Evolutionary conservation across 192 early-diverging fungal genomes (phyloP).

Genomic region (Linnemannia exigua): DNA sequence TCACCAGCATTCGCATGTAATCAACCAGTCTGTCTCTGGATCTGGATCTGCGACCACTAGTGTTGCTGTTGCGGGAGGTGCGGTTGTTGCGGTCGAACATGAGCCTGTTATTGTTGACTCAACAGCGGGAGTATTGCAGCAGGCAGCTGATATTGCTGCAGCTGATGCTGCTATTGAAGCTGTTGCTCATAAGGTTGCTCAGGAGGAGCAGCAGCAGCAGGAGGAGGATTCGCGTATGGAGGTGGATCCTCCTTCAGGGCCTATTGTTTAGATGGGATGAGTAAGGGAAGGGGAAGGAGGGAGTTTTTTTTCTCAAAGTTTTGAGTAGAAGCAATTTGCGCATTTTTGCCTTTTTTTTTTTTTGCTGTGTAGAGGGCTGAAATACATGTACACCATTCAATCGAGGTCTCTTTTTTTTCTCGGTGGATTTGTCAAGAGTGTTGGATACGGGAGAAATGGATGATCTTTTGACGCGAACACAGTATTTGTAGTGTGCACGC

Average conservation of each 20-base stretch:
- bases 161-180: neutral
- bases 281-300: neutral
- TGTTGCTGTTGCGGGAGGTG: neutral
- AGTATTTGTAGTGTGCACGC: too few species aligned
- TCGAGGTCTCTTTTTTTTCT: too few species aligned
- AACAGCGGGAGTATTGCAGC: neutral
- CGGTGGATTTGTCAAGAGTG: too few species aligned
- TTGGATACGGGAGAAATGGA: too few species aligned
- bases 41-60: neutral
- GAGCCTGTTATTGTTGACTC: neutral
- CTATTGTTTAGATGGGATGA: neutral
- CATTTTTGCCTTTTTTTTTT: too few species aligned
- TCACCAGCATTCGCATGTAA: neutral
- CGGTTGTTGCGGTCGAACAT: slow-evolving; percentile 10
- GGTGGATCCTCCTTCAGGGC: neutral
- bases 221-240: slow-evolving; percentile 23
- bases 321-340: neutral
- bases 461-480: too few species aligned
- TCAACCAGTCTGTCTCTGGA: neutral
- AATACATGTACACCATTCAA: too few species aligned
- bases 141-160: too few species aligned
- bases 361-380: too few species aligned
- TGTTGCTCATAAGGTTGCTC: neutral
- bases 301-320: neutral
- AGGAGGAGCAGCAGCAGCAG: neutral